Base-by-base conservation (phyloP, 1,284 basidiomycete genomes). In the Moniliophthora roreri region DNA sequence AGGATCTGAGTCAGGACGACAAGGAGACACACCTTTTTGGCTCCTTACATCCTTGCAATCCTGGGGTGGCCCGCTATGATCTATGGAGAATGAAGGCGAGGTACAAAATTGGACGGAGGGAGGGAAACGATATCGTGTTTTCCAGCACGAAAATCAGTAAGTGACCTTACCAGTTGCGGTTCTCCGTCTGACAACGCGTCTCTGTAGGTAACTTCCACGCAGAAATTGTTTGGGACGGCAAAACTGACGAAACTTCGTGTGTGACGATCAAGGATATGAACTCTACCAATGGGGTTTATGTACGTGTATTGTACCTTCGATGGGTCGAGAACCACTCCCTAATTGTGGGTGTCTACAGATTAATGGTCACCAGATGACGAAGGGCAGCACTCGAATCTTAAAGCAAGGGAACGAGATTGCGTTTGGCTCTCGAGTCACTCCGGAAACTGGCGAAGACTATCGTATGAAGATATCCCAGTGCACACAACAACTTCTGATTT, bases 211-310 rank as follows among this genome's bases (percentile, higher is more conserved):
- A 85, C 61, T 69, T 69, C 6, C 89, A 92, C 60, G 85, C 82
- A 62, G 67, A 67, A 16, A 79, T 92, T 52, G 68, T 68, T 5
- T 90, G 87, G 87, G 83, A 89, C 60, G 85, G 85, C 16, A 70
- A 66, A n/a, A 76, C 81, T 26, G 66, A 69, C 20, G 64, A 66
- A 0, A 71, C 75, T 42, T 79, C 83, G 0, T 77, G 79, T 6
- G 82, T 93, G 7, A 78, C 77, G 42, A 79, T 95, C 16, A 73
- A 76, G 9, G 93, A 95, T 69, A 67, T 71, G 44, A 46, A 46
- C 46, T 93, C 89, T 15, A 91, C 86, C 53, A 95, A 95, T 62
- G 92, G 92, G 0, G 95, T 93, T 8, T 95, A 80, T 70, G 91
- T 93, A 70, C 66, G 90, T 77, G 11, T 26, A 50, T 49, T 53